Evolutionary conservation across 2,329 filamentous ascomycete genomes (phyloP), one percentile per base, ranked within the genome.

Genomic region (Ophiostoma australiae): DNA sequence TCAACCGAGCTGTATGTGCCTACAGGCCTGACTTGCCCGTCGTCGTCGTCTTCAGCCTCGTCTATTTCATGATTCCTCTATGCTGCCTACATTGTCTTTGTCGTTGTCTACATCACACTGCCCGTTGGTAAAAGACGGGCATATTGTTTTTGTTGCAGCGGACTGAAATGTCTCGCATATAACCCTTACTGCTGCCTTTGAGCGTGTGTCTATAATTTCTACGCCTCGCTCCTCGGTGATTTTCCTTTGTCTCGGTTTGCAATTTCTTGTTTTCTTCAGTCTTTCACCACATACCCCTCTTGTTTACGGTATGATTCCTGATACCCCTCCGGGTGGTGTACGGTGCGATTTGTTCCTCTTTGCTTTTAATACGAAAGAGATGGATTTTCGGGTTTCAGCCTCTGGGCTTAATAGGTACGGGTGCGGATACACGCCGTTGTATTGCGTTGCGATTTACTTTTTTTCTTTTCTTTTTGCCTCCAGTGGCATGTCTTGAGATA

Each of bases 1-100:
- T 73, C 72, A 4, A 72, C 71, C 10, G 70, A 73, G 68, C 72
- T 71, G 13, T 74, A 73, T 33, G 67, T 61, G 4, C 72, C 72
- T 6, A 66, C 71, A 11, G 73, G 73, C 2, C 70, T 73, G 52
- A 65, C 70, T 7, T 65, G 69, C 11, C 72, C 73, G 15, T 72
- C 72, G 20, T 71, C 70, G 15, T 73, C 73, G 13, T 73, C 71
- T 3, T 72, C 72, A 3, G 52, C 72, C 1, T 70, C 72, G 23
- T 73, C 71, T 1, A 65, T 73, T 78, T 17, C 72, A n/a, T 70
- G 13, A 41, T 33, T n/a, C 39, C 11, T 65, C 13, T 37, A 2
- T 65, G 35, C 55, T 7, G n/a, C n/a, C 15, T 31, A 31, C 27
- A 31, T 1, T 31, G 27, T 31, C 37, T 39, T 39, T 39, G 3